Evolutionary conservation across 164 flowering plant species (phyloP).

Genomic region (Berberis vulgaris): DNA sequence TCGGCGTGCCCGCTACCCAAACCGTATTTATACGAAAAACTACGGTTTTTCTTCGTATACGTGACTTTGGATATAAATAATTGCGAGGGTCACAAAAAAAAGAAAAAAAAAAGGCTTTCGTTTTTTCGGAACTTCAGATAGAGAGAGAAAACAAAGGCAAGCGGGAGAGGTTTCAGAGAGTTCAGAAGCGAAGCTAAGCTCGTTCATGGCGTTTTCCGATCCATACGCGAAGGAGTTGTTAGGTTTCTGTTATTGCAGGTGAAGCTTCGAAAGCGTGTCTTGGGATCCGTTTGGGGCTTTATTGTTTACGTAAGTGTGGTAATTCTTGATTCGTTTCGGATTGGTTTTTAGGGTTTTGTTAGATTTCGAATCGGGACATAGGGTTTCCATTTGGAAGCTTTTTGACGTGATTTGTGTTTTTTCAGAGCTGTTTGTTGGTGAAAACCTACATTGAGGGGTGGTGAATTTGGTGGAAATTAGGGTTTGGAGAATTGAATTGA

Average conservation of each 20-base stretch:
- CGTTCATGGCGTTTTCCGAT: constrained; percentile 23
- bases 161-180: neutral
- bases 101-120: neutral
- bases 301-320: neutral
- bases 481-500: constrained; percentile 19
- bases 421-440: constrained; percentile 21
- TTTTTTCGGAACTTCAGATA: neutral
- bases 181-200: constrained; percentile 9
- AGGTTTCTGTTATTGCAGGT: neutral
- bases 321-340: neutral
- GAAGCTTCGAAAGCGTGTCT: constrained; percentile 4
- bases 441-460: neutral
- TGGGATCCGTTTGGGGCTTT: constrained; percentile 8
- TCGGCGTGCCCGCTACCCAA: too few species aligned
- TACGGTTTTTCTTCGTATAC: neutral
- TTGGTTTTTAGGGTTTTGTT: constrained; percentile 18
- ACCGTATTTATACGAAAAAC: too few species aligned
- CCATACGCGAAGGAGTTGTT: constrained; percentile 6
- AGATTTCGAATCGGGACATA: neutral
- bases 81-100: neutral
- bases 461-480: constrained; percentile 23
- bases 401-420: constrained; percentile 18
- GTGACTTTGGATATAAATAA: too few species aligned
- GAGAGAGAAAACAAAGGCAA: neutral
- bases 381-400: neutral